Evolutionary conservation across 2,329 filamentous ascomycete genomes (phyloP), one percentile per base, ranked within the genome.

Genomic region (Tolypocladium tropicale): DNA sequence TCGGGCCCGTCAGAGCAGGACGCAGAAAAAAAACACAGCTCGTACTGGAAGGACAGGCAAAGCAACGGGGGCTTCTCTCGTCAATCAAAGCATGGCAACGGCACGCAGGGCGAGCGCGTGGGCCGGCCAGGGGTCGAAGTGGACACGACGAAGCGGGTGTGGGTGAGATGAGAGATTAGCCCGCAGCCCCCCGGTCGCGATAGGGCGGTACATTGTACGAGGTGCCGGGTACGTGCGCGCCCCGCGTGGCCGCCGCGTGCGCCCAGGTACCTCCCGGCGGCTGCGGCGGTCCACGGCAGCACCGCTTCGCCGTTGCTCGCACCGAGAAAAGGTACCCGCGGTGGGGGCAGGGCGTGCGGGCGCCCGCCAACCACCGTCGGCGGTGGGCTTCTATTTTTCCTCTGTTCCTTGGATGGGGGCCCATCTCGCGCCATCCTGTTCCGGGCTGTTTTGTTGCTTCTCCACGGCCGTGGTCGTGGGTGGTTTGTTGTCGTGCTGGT

Each of bases 131-230:
- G 59, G 57, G 59, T 63, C 53, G 41, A 52, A 39, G 43, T 60
- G 63, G 56, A 58, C 59, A 59, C 52, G 56, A 57, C n/a, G 59
- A 59, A 55, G 54, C 53, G 55, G 54, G 57, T 33, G 52, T 51
- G 56, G 50, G 52, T 52, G 52, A 52, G 53, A 52, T 30, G 33
- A 6, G 33, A 52, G 51, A 52, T 52, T 52, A 39, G 51, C 43
- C n/a, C n/a, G n/a, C 25, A 30, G 16, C 9, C 25, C 43, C 51
- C 34, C 2, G 34, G 33, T 23, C 21, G 30, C n/a, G 50, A 39
- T 39, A 39, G 34, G 11, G 33, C 33, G 51, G 21, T 52, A 52
- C 51, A 18, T 28, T 34, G 33, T 52, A 52, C 51, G 51, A 52
- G 51, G 10, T 6, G 18, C 12, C 33, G 33, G 21, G 34, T 52